Base-by-base conservation (phyloP, 371 early-diverging fungal genomes). In the Circinella minor region DNA sequence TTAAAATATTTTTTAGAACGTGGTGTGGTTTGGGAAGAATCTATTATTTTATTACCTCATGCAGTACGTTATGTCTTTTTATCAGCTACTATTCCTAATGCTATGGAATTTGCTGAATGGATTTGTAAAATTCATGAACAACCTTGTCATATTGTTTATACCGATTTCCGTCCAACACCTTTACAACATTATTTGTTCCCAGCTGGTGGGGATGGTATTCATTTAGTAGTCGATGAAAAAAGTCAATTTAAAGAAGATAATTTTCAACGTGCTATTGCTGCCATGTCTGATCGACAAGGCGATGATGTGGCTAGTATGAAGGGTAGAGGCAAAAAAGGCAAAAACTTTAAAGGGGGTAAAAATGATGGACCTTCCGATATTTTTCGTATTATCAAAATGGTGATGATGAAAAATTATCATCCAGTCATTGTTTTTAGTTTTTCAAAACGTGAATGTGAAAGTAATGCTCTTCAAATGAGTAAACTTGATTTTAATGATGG, bases 1-100 rank as follows among this genome's bases (percentile, higher is more conserved):
- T 65, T 67, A 13, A 39, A 20, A 36, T 59, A 15, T 39, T 7
- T 27, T 63, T 7, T 81, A 87, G 94, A 91, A 63, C 94, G 99
- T 74, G 99, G 99, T 77, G 99, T 99, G 15, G 99, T 99, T 0
- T 99, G 99, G 99, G 99, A 99, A 81, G 99, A 99, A 83, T 98
- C 99, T 0, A 93, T 99, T 61, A 99, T 99, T 80, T 80, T 99
- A 72, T 78, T 99, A 57, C 99, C 99, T 36, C 92, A 94, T 70
- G 92, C 93, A 54, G 97, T 97, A 48, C 91, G 94, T 68, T 95
- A 93, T 81, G 98, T 99, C 11, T 99, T 99, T 77, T 88, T 99
- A 60, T 99, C 99, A 27, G 99, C 99, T 47, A 99, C 99, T 15
- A 99, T 99, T 76, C 99, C 99, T 20, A 99, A 99, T 75, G 99